Evolutionary conservation across 768 basidiomycete genomes (phyloP), one percentile per base, ranked within the genome.

Genomic region (Phylloporus sp.): DNA sequence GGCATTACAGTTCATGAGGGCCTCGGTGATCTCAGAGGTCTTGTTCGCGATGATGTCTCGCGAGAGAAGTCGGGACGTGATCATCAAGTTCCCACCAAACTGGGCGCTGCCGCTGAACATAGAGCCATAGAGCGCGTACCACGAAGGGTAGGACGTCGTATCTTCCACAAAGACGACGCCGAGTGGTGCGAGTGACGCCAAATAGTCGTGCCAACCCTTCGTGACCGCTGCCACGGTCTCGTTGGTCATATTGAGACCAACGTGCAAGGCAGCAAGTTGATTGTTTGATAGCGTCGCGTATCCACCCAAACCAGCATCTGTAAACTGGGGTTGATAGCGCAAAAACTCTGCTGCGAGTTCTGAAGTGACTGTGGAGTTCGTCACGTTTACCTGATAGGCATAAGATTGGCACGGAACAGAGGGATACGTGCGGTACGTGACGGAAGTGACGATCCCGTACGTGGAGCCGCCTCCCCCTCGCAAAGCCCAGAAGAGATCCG

Each of bases 401-500:
- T 61, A 62, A 15, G 58, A 42, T 17, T 62, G 61, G 38, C 71
- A 43, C 6, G 75, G 71, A 8, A 68, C 50, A 7, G 56, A 27
- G 2, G 72, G 69, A 40, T 76, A 68, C 1, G 75, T 77, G 35
- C 58, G 58, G 50, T 78, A 78, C 1, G 76, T 76, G 9, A 70
- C 72, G 0, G 73, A 73, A 3, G 71, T 71, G 39, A 79, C 62
- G 17, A 79, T 64, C 7, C 74, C 77, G 37, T 64, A 79, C 0
- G 73, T 78, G 11, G 72, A 69, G 5, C 76, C 77, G 1, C 78
- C 78, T 2, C 74, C 75, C 1, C 77, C 78, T 27, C 78, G 68
- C 38, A 81, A 54, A 0, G 79, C 79, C 74, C 75, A 81, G 59
- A 77, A 81, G 5, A 81, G 67, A 42, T 79, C 76, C 10, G 64